phyloP scores from a whole-genome alignment of 306 rosid genomes.

The Cucumis hystrix region DNA sequence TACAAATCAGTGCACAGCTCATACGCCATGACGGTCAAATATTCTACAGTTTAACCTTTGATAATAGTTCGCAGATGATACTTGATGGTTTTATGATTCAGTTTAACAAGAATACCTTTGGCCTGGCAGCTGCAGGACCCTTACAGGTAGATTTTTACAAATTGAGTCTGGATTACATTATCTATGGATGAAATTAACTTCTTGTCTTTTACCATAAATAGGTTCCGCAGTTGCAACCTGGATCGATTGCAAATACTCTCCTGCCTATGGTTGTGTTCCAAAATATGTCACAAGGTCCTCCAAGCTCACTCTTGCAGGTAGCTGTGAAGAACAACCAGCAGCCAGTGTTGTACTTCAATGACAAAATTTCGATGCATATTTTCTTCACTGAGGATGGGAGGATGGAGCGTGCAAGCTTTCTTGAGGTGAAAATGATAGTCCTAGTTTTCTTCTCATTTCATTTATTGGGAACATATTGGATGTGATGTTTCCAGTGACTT shows the following conservation, averaged over 20 bases:
- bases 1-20: constrained; percentile 93
- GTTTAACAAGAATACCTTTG: constrained; percentile 91
- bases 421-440: constrained; percentile 46
- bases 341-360: constrained; percentile 91
- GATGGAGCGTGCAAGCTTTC: constrained; percentile 87
- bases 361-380: constrained; percentile 52
- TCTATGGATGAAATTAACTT: background rate
- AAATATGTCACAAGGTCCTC: constrained; percentile 93
- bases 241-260: constrained; percentile 55
- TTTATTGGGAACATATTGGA: background rate
- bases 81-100: constrained; percentile 98
- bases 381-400: constrained; percentile 87
- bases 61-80: constrained; percentile 65
- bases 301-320: constrained; percentile 78
- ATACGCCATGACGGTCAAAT: constrained; percentile 65
- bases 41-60: constrained; percentile 68
- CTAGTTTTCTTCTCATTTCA: background rate
- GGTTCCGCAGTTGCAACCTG: constrained; percentile 83
- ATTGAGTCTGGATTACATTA: background rate
- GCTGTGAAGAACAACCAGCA: constrained; percentile 88
- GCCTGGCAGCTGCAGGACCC: constrained; percentile 89
- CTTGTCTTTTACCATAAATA: constrained; percentile 15
- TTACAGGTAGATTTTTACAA: constrained; percentile 48
- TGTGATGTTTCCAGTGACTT: background rate
- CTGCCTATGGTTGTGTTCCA: constrained; percentile 91